phyloP scores from a whole-genome alignment of 1,139 yeast genomes.

The Kodamaea plutei region DNA sequence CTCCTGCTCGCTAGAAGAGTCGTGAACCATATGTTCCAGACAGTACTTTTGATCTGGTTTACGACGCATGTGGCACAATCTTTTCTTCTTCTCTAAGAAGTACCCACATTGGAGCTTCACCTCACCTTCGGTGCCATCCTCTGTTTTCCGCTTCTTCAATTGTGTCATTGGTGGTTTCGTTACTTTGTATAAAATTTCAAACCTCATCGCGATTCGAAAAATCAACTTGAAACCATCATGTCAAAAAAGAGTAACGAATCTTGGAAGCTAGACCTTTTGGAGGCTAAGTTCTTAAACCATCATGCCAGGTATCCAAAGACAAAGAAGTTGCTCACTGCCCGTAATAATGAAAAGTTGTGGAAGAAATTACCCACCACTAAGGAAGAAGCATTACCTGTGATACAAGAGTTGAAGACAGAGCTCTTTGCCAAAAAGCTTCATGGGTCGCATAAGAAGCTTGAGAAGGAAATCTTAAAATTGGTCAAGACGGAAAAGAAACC shows the following conservation, averaged over 20 bases:
- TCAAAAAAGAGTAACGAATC: slow-evolving; percentile 14
- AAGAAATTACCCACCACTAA: slow-evolving; percentile 36
- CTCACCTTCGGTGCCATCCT: slow-evolving; percentile 1
- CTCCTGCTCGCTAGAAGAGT: slow-evolving; percentile 10
- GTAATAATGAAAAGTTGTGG: slow-evolving; percentile 42
- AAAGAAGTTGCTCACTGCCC: slow-evolving; percentile 43
- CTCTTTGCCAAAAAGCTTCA: slow-evolving; percentile 50
- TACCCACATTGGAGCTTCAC: slow-evolving; percentile 39
- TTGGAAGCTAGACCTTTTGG: slow-evolving; percentile 52
- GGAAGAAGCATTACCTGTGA: slow-evolving; percentile 42
- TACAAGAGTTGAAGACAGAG: slow-evolving; percentile 42
- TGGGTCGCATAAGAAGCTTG: slow-evolving; percentile 42
- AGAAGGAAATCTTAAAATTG: slow-evolving; percentile 28
- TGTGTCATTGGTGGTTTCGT: slow-evolving; percentile 2
- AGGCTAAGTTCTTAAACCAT: slow-evolving; percentile 39
- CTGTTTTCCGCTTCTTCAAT: slow-evolving; percentile 11
- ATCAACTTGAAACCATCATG: slow-evolving; percentile 3
- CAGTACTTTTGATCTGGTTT: slow-evolving; percentile 50
- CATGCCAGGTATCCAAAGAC: slow-evolving; percentile 56
- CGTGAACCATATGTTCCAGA: slow-evolving; percentile 51
- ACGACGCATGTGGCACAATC: slow-evolving; percentile 62
- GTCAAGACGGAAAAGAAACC: slow-evolving; percentile 27
- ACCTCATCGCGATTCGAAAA: slow-evolving; percentile 5
- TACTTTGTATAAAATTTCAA: not conserved
- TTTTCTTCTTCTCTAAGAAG: slow-evolving; percentile 42